These are phyloP conservation scores for Pulveroboletus frians DNA, from an alignment of 768 basidiomycete species.

Conservation along the genomic window DNA sequence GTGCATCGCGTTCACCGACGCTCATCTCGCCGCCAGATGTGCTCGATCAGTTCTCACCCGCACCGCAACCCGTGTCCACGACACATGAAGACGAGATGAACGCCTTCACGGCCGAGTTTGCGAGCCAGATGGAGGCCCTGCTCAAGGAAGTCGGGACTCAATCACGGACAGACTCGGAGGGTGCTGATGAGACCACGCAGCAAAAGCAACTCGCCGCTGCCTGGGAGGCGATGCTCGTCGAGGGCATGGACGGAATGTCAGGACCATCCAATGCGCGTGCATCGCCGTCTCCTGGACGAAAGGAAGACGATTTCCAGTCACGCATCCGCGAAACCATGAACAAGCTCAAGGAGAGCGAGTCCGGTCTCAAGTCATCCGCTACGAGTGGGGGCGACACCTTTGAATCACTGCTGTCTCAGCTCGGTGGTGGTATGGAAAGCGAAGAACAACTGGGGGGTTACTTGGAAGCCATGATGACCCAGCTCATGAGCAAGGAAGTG, in stretches of 20 bases:
- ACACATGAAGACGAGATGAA: constrained; percentile 10
- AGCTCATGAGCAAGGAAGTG: constrained; percentile 33
- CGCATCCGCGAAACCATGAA: constrained; percentile 69
- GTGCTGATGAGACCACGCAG: constrained; percentile 7
- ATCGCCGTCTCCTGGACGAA: constrained; percentile 6
- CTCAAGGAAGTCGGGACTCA: constrained; percentile 23
- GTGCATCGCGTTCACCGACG: not conserved
- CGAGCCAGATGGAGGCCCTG: constrained; percentile 41
- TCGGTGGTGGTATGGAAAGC: constrained; percentile 37
- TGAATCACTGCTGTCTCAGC: constrained; percentile 47
- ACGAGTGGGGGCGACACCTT: constrained; percentile 34
- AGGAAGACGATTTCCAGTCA: constrained; percentile 53
- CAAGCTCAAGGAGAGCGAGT: constrained; percentile 66
- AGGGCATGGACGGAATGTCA: constrained; percentile 45
- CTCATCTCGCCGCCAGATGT: constrained; percentile 36
- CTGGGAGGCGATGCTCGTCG: constrained; percentile 13
- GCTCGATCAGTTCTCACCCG: constrained; percentile 46
- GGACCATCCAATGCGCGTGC: constrained; percentile 5
- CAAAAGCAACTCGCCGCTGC: constrained; percentile 5
- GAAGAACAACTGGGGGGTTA: constrained; percentile 58
- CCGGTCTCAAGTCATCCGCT: constrained; percentile 25
- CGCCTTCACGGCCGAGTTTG: constrained; percentile 38
- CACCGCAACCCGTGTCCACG: too few relatives aligned
- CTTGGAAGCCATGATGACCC: constrained; percentile 58
- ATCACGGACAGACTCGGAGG: constrained; percentile 15